A percentile compares a stretch with the other conserved stretches of the same genome.
Conservation (phyloP, 805 yeast species). For the Suhomyces sp. region DNA sequence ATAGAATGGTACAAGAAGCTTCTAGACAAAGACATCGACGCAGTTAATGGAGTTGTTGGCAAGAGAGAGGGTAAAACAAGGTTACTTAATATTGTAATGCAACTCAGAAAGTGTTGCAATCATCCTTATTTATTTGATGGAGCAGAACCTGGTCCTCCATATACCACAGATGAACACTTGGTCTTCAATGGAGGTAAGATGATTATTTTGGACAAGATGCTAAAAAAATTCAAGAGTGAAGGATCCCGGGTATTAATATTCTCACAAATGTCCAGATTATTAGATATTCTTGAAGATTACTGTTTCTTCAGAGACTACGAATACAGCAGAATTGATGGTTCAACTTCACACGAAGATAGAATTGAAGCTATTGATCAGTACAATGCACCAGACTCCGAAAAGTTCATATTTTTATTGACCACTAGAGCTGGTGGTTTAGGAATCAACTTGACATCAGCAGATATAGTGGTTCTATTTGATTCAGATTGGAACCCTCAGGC, state of each 20-base stretch:
- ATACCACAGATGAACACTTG: slow-evolving; percentile 91
- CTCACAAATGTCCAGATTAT: slow-evolving; percentile 88
- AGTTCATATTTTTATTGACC: slow-evolving; percentile 81
- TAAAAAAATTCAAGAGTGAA: slow-evolving; percentile 64
- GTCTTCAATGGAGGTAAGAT: slow-evolving; percentile 89
- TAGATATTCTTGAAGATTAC: slow-evolving; percentile 91
- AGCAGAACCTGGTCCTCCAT: slow-evolving; percentile 99
- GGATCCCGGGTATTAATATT: slow-evolving; percentile 91
- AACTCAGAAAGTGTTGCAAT: slow-evolving; percentile 91
- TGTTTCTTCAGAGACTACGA: slow-evolving; percentile 80
- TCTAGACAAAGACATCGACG: slow-evolving; percentile 90
- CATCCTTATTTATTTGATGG: slow-evolving; percentile 97
- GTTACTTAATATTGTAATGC: slow-evolving; percentile 92
- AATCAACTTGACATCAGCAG: slow-evolving; percentile 89
- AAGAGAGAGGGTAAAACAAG: slow-evolving; percentile 92
- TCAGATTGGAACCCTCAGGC: slow-evolving; percentile 99
- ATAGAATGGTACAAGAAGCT: slow-evolving; percentile 85
- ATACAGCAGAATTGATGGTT: slow-evolving; percentile 92
- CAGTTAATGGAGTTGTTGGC: slow-evolving; percentile 94
- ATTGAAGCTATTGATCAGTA: slow-evolving; percentile 90
- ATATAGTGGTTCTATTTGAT: slow-evolving; percentile 82
- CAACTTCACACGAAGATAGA: slow-evolving; percentile 90
- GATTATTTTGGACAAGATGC: slow-evolving; percentile 80
- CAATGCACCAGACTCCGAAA: slow-evolving; percentile 76
- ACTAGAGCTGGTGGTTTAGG: slow-evolving; percentile 98